Evolutionary conservation across 306 rosid species (phyloP), one percentile per base, ranked within the genome.

Genomic region (barrel medic (Medicago truncatula)): DNA sequence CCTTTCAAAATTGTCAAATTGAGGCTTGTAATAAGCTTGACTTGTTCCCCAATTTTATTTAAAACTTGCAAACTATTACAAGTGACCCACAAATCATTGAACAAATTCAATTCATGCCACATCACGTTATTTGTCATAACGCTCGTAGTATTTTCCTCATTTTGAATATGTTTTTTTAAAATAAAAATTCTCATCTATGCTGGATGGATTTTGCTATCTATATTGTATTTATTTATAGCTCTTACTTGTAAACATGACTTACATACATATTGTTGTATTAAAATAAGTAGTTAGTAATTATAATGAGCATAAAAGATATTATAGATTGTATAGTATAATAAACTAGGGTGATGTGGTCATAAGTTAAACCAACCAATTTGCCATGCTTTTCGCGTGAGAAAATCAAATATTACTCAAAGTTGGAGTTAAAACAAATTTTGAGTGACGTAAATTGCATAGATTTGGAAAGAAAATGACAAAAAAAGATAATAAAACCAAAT

Each of bases 341-440:
- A 67, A 46, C 13, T 79, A 38, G 18, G 68, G 46, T 10, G 18
- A 54, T 34, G 50, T 10, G 18, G n/a, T 70, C 44, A 18, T n/a
- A n/a, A n/a, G n/a, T n/a, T n/a, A 64, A 17, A 50, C 8, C 21
- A 50, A 50, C 38, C 38, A 5, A 15, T 50, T 11, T 70, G 57
- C 61, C 88, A 66, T 68, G 46, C 81, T 76, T 76, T 82, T 62
- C 66, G 79, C 84, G 70, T 73, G 81, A 38, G 76, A 71, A 68
- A 83, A 82, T 79, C 65, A 64, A 18, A 25, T 31, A 28, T 73
- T 28, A 57, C 73, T 76, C 39, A 76, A 44, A 53, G 15, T 74
- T 36, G 43, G 65, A 76, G 74, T 54, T 66, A 75, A 66, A 56
- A 7, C 18, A 73, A 77, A 25, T n/a, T 8, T 71, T 49, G 78